Conservation (phyloP, 176 grass and related monocot genomes). For the Hyparrhenia diplandra region DNA sequence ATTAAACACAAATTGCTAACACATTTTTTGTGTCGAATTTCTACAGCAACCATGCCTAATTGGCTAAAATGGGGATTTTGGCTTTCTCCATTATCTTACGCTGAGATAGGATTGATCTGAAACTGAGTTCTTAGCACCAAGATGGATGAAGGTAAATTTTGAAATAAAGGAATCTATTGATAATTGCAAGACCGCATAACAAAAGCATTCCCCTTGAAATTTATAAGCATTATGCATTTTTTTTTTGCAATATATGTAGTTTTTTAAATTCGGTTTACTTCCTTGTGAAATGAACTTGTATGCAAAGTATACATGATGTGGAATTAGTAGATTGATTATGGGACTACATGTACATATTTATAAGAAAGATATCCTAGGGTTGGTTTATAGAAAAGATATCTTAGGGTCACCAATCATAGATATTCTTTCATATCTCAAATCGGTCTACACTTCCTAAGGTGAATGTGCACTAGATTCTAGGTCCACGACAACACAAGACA, state of each 20-base stretch:
- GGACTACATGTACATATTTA: neutral
- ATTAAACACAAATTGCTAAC: neutral
- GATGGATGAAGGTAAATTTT: constrained; percentile 66
- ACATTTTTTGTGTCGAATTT: neutral
- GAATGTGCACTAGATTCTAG: no score
- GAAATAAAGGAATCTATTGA: neutral
- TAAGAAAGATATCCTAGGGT: neutral
- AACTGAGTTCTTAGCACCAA: constrained; percentile 75
- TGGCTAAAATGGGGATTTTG: constrained; percentile 89
- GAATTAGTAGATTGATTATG: neutral
- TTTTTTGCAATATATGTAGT: neutral
- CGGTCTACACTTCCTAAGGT: no score
- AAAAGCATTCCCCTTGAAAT: neutral
- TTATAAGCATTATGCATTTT: neutral
- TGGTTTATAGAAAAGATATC: no score
- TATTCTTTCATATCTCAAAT: no score
- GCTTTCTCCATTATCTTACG: constrained; percentile 72
- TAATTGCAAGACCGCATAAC: neutral
- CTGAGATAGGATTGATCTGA: constrained; percentile 62
- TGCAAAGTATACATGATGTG: neutral
- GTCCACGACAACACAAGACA: no score
- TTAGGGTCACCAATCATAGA: no score
- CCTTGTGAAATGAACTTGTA: neutral
- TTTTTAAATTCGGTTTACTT: neutral
- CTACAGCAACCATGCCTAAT: constrained; percentile 49